Evolutionary conservation across 768 basidiomycete genomes (phyloP).

Genomic region (Paxillus involutus): DNA sequence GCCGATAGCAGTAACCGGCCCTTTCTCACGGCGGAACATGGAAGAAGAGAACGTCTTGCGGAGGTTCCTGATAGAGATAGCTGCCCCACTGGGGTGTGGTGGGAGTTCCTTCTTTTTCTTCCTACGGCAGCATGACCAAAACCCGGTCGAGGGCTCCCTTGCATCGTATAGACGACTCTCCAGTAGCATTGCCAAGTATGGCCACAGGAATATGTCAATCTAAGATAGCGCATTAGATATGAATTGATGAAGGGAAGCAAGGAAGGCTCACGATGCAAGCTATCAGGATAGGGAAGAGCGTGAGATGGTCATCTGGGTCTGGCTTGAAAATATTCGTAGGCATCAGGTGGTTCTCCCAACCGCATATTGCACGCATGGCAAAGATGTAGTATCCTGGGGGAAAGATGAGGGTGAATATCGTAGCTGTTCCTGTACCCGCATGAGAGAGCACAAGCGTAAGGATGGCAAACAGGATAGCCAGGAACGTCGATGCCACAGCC

Average conservation of each 20-base stretch:
- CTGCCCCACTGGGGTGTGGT: constrained; percentile 39
- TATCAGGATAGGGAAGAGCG: constrained; percentile 58
- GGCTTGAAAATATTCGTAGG: constrained; percentile 52
- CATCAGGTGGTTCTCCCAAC: constrained; percentile 61
- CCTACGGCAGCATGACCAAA: constrained; percentile 23
- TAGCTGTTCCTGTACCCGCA: constrained; percentile 45
- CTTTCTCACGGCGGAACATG: constrained; percentile 45
- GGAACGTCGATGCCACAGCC: constrained; percentile 63
- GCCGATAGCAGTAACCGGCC: constrained; percentile 57
- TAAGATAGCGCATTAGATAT: constrained; percentile 20
- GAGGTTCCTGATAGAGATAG: constrained; percentile 63
- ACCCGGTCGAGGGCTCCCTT: constrained; percentile 31
- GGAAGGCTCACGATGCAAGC: constrained; percentile 55
- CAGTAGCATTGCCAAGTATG: constrained; percentile 56
- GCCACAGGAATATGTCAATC: constrained; percentile 77
- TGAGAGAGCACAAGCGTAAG: constrained; percentile 54
- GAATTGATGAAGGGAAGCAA: not conserved
- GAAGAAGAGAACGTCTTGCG: constrained; percentile 58
- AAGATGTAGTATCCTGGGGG: constrained; percentile 79
- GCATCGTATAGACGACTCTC: constrained; percentile 67
- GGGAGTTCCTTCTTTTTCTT: constrained; percentile 14
- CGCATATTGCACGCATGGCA: constrained; percentile 62
- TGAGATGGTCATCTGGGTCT: constrained; percentile 60
- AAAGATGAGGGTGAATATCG: constrained; percentile 68
- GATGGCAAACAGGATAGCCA: constrained; percentile 66